Base-by-base conservation (phyloP, 2,329 filamentous ascomycete species). In the Trichoderma sp. region DNA sequence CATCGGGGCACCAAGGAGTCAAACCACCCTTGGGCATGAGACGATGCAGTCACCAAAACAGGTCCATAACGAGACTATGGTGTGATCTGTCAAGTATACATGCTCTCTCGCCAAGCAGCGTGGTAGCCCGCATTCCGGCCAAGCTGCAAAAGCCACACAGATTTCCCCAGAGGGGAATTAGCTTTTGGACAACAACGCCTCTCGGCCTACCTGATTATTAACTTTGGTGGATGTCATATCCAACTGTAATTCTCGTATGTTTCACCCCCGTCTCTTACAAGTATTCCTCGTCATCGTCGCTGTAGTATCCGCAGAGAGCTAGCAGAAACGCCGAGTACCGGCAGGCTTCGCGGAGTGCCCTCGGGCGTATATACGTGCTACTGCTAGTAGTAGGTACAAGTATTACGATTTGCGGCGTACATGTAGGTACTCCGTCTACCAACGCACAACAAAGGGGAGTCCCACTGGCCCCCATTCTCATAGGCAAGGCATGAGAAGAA, bases 301-400 rank as follows among this genome's bases (percentile, higher is more conserved):
- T 49, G 14, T 26, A 32, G 63, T 51, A 58, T 66, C 63, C 63
- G 63, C 63, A 39, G 30, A 43, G n/a, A 46, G 14, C 39, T 59
- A 28, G 24, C 32, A 28, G 6, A 66, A 56, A 30, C 28, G 54
- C 63, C 63, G 63, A 59, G 63, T 39, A 28, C 54, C 52, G 63
- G 63, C 52, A 66, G 54, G 28, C 49, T 32, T 59, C 52, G 39
- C 63, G 63, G 63, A 58, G 63, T 66, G 63, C 63, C 54, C 63
- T 66, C 63, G 63, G 63, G 24, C 63, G 54, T 66, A 66, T 66
- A 66, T 66, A 66, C 63, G 63, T 66, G 51, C 63, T 56, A 59
- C 39, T 43, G 39, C 39, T 43, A 43, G 39, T n/a, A n/a, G n/a
- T n/a, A n/a, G n/a, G n/a, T n/a, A n/a, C n/a, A n/a, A n/a, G n/a